phyloP scores from a whole-genome alignment of 176 grass and related monocot genomes.

The Juncus inflexus region DNA sequence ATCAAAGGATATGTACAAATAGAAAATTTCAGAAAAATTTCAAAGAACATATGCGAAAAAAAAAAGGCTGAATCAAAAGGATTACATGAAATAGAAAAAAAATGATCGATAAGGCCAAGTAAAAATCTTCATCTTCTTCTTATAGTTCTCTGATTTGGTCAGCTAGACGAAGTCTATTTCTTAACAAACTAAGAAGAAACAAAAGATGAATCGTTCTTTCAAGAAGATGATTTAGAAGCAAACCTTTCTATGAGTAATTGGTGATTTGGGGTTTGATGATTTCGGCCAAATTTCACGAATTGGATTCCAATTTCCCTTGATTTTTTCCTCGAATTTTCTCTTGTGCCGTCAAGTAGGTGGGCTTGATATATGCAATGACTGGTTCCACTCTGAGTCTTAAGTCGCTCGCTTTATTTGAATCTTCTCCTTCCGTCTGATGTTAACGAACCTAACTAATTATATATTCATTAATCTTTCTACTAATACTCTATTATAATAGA shows the following conservation, averaged over 20 bases:
- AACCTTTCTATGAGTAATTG: neutral
- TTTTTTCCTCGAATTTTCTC: too few species aligned
- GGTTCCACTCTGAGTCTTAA: too few species aligned
- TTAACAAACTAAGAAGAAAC: neutral
- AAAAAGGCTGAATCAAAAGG: neutral
- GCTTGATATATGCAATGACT: too few species aligned
- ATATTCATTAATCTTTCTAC: too few species aligned
- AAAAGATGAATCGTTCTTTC: neutral
- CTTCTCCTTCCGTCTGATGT: too few species aligned
- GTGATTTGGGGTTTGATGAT: too few species aligned
- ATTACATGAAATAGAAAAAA: neutral
- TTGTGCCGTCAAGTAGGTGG: too few species aligned
- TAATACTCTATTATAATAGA: too few species aligned
- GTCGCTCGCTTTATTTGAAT: too few species aligned
- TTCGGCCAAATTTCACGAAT: too few species aligned
- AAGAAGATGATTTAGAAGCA: neutral
- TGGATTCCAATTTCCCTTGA: too few species aligned
- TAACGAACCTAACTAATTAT: too few species aligned
- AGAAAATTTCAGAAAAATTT: neutral
- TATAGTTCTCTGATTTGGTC: neutral
- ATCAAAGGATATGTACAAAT: neutral
- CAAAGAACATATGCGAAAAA: conserved; percentile 6
- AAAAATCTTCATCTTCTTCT: neutral
- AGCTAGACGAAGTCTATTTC: conserved; percentile 1
- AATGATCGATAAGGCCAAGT: neutral